These are phyloP conservation scores for Calamus simplicifolius DNA, from an alignment of 176 grass and related monocot genomes.

Conservation along the genomic window DNA sequence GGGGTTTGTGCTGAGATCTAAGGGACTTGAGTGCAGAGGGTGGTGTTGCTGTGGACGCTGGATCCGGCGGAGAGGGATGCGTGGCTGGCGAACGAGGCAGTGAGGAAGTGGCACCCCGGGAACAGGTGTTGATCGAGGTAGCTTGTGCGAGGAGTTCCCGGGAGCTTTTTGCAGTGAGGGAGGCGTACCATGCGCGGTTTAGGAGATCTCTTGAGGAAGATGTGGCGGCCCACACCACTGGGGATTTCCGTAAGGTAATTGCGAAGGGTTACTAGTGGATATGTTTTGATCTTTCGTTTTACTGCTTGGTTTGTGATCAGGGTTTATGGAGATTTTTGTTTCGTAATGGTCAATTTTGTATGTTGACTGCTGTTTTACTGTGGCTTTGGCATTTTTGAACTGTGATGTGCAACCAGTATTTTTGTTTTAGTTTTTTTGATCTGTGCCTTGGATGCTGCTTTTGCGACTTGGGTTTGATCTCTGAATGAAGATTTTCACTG, in stretches of 20 bases:
- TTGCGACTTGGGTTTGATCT: too few species aligned
- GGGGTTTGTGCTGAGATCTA: neutral
- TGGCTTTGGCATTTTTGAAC: too few species aligned
- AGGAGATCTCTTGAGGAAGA: conserved; percentile 95
- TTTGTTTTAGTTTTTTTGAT: too few species aligned
- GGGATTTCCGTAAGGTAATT: conserved; percentile 80
- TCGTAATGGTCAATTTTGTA: too few species aligned
- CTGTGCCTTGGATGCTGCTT: too few species aligned
- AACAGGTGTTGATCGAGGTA: conserved; percentile 84
- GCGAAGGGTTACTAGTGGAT: neutral
- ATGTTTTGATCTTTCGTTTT: too few species aligned
- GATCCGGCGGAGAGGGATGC: conserved; percentile 79
- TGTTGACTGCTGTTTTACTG: too few species aligned
- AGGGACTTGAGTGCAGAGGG: conserved; percentile 34
- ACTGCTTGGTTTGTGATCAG: too few species aligned
- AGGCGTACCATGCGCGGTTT: conserved; percentile 68
- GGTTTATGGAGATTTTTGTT: too few species aligned
- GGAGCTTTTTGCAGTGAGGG: conserved; percentile 52
- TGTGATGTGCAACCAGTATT: too few species aligned
- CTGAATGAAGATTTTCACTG: too few species aligned
- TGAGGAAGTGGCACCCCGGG: conserved; percentile 59
- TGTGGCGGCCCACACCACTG: conserved; percentile 54
- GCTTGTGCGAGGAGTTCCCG: conserved; percentile 45
- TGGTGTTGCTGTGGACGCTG: conserved; percentile 81
- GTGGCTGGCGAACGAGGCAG: conserved; percentile 65